Evolutionary conservation across 148 eudicot genomes (phyloP).

Genomic region (Dysphania ambrosioides): DNA sequence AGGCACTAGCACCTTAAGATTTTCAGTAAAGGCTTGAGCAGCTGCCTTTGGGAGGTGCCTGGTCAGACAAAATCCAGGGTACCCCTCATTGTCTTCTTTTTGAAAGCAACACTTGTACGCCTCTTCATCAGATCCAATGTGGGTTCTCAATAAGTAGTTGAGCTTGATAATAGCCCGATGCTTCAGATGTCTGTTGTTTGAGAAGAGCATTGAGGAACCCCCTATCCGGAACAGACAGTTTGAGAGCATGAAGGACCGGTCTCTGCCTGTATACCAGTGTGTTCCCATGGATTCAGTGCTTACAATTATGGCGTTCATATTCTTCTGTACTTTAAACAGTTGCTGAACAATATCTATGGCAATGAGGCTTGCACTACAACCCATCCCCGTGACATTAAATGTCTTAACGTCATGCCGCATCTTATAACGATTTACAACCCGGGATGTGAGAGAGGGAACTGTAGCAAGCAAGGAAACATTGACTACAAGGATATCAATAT

Average conservation of each 20-base stretch:
- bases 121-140: constrained; percentile 57
- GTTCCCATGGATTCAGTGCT: constrained; percentile 67
- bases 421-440: constrained; percentile 62
- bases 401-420: constrained; percentile 59
- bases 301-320: constrained; percentile 53
- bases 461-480: constrained; percentile 63
- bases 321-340: constrained; percentile 45
- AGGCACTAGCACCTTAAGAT: constrained; percentile 49
- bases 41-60: constrained; percentile 59
- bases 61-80: constrained; percentile 54
- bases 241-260: constrained; percentile 76
- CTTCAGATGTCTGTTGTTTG: constrained; percentile 43
- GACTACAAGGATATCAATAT: constrained; percentile 70
- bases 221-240: constrained; percentile 74
- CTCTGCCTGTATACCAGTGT: constrained; percentile 73
- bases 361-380: constrained; percentile 81
- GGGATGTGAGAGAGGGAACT: constrained; percentile 58
- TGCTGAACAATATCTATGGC: constrained; percentile 58
- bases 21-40: constrained; percentile 44
- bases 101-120: constrained; percentile 76
- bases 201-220: constrained; percentile 75
- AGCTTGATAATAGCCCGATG: constrained; percentile 48
- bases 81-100: constrained; percentile 54
- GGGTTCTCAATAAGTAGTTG: constrained; percentile 58
- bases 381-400: constrained; percentile 74